Evolutionary conservation across 306 rosid species (phyloP), one percentile per base, ranked within the genome.

Genomic region (Vachellia collinsii): DNA sequence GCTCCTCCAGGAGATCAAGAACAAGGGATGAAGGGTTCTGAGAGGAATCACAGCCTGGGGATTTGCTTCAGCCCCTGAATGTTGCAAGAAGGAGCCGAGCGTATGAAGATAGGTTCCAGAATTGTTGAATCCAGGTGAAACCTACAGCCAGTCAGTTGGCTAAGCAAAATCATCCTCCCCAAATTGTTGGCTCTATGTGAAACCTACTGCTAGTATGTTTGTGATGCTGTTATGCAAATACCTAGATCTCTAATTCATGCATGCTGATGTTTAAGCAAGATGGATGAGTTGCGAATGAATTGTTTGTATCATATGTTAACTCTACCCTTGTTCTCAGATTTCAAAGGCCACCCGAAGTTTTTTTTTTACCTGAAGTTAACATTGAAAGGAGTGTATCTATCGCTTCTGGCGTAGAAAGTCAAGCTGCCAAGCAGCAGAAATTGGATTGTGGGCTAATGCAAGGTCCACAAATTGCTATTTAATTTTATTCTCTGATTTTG

Each of bases 131-230:
- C n/a, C n/a, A n/a, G n/a, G n/a, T 95, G 97, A 95, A 93, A 84
- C 95, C 99, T 73, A 93, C 99, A 22, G 97, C 95, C 41, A 91
- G 99, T 89, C 98, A 88, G 77, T 85, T 95, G 71, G 99, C 99
- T n/a, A 93, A 93, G 87, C 95, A 90, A 83, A 90, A 88, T 68
- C 79, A 77, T 11, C 77, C 83, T 38, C 50, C 74, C 68, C 91
- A 85, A 74, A 72, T 29, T 85, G 81, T 84, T 83, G 83, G 86
- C 76, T 89, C 89, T 64, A 91, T 95, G 99, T 95, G 81, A 83
- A 62, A 81, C 16, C 25, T 58, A 46, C 51, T 29, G n/a, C 74
- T 65, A 63, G 38, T 23, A 76, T 77, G 75, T 77, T 66, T 50
- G 51, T 43, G 22, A 78, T 22, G 53, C 72, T 72, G 23, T 73